Evolutionary conservation across 805 yeast species (phyloP).

Genomic region (Hanseniaspora singularis): DNA sequence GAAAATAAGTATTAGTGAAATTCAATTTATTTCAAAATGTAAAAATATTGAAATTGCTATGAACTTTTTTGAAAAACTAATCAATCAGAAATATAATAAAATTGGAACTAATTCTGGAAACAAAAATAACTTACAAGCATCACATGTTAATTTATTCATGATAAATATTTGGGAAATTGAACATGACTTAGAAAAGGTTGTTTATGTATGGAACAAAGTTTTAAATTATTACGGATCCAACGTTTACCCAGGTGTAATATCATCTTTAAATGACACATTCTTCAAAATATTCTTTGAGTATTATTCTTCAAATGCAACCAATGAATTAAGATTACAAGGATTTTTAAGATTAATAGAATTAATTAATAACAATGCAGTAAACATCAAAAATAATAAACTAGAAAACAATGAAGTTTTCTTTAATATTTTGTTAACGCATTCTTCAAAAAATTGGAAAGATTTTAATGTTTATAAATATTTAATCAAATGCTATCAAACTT

Average conservation of each 20-base stretch:
- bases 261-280: conserved; percentile 58
- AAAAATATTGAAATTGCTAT: conserved; percentile 60
- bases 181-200: conserved; percentile 45
- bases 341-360: conserved; percentile 35
- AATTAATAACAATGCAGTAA: conserved; percentile 37
- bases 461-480: conserved; percentile 17
- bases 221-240: conserved; percentile 46
- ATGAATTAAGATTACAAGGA: conserved; percentile 40
- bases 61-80: conserved; percentile 62
- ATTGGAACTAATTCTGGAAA: conserved; percentile 27
- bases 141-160: conserved; percentile 54
- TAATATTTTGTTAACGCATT: conserved; percentile 57
- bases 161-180: conserved; percentile 48
- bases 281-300: conserved; percentile 55
- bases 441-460: conserved; percentile 53
- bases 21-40: conserved; percentile 66
- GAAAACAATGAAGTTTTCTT: conserved; percentile 69
- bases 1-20: conserved; percentile 59
- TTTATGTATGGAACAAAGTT: conserved; percentile 51
- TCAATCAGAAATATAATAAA: conserved; percentile 51
- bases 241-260: conserved; percentile 55
- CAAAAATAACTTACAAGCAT: conserved; percentile 56
- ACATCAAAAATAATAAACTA: conserved; percentile 43
- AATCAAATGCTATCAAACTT: conserved; percentile 31
- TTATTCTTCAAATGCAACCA: conserved; percentile 26